These are phyloP conservation scores for Fusarium brachygibbosum DNA, from an alignment of 2,329 filamentous ascomycete species.

Conservation along the genomic window DNA sequence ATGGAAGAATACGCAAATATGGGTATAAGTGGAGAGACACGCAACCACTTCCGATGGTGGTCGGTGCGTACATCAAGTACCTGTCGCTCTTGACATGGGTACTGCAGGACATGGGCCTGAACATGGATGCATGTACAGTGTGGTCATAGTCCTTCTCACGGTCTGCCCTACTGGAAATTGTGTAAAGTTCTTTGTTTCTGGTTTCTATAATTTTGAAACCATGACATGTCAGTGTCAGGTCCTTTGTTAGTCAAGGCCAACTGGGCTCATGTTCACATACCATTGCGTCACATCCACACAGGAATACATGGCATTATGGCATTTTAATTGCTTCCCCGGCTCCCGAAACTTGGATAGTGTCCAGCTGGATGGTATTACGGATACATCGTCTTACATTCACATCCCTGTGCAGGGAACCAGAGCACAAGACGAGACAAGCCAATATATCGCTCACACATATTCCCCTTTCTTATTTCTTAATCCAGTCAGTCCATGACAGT, in stretches of 20 bases:
- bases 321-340: background rate
- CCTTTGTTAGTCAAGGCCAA: background rate
- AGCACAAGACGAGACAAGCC: conserved; percentile 6
- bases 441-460: conserved; percentile 9
- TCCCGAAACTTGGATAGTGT: conserved; percentile 12
- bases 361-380: conserved; percentile 18
- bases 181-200: background rate
- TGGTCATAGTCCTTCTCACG: background rate
- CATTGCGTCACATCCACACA: conserved; percentile 21
- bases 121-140: conserved; percentile 25
- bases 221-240: background rate
- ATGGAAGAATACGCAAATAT: conserved; percentile 23
- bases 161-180: conserved; percentile 6
- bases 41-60: conserved; percentile 47
- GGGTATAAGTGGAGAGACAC: conserved; percentile 32
- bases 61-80: conserved; percentile 43
- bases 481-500: background rate
- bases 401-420: background rate
- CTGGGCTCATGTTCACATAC: background rate
- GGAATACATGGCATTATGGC: no score
- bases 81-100: conserved; percentile 22
- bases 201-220: conserved; percentile 1
- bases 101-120: background rate
- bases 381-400: conserved; percentile 14
- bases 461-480: background rate